A percentile compares a stretch with the other conserved stretches of the same genome.
These are phyloP conservation scores for Conringia planisiliqua DNA, from an alignment of 345 rosid species.

Conservation along the genomic window DNA sequence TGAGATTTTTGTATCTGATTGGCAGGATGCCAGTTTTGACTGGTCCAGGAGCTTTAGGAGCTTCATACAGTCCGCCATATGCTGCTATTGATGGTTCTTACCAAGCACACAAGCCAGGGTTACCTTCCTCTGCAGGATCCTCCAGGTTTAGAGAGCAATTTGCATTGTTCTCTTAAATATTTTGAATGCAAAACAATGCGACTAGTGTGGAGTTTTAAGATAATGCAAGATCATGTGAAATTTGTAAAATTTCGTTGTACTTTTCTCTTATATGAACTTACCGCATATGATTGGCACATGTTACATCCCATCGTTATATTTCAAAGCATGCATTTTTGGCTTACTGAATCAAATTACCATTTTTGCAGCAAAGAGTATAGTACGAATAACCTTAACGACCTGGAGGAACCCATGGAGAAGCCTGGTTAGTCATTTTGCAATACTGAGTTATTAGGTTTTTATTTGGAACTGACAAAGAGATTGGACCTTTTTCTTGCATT, in stretches of 20 bases:
- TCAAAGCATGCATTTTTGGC: neutral
- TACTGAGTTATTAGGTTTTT: neutral
- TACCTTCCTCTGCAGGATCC: constrained; percentile 59
- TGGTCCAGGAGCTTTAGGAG: constrained; percentile 86
- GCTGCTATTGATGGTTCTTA: constrained; percentile 49
- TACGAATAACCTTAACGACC: constrained; percentile 10
- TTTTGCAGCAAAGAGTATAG: constrained; percentile 30
- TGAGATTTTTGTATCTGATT: constrained; percentile 26
- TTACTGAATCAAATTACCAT: neutral
- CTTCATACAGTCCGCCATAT: constrained; percentile 76
- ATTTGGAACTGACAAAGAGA: neutral
- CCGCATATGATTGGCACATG: neutral
- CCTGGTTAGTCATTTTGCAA: constrained; percentile 30
- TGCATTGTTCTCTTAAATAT: neutral
- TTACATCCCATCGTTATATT: neutral
- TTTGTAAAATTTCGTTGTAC: neutral
- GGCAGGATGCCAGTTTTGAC: constrained; percentile 86
- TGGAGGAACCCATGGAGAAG: constrained; percentile 18
- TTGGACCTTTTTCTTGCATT: neutral
- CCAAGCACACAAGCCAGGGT: constrained; percentile 50
- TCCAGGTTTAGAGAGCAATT: constrained; percentile 50
- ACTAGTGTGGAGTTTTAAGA: neutral
- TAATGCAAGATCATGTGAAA: neutral
- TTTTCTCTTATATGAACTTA: neutral
- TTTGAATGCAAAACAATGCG: neutral